Base-by-base conservation (phyloP, 306 rosid genomes). In the Cotoneaster glaucophyllus region DNA sequence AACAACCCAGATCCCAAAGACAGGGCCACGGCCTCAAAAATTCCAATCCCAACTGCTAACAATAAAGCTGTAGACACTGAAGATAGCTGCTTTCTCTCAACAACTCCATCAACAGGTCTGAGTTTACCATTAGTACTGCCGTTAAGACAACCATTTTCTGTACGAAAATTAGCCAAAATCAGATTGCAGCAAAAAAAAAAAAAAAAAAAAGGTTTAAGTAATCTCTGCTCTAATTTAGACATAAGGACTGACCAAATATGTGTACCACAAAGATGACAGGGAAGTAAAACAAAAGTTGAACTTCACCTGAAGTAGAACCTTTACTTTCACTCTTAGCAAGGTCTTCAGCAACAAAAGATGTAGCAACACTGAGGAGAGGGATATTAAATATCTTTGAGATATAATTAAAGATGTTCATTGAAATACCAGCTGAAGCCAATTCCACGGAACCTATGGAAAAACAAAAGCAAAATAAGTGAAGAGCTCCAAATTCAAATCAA, bases 281-380 rank as follows among this genome's bases (percentile, higher is more conserved):
- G 64, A 54, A 28, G 26, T 21, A 56, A 59, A 44, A 11, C 26
- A 58, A 28, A 73, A 43, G 39, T 14, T 69, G 13, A 57, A 78
- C 69, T 65, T 67, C 62, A 91, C 98, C 98, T 88, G 93, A 85
- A 84, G 76, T 39, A 81, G 94, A 81, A 50, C 66, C 73, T 57
- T 78, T 68, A 61, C 50, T 58, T 68, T 85, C 83, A 79, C 71
- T 31, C 74, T 89, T 92, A 32, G 97, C 87, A 68, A 95, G 79
- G 83, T 95, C 99, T 78, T 95, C 93, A 44, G 97, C 99, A 73
- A 95, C 99, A 74, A 95, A 95, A 70, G 99, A 92, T 64, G 99
- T 92, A 43, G 99, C 89, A 67, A 95, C 89, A 77, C 99, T 89
- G 32, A 95, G 92, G 64, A 95, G 93, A 48, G 99, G 99, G 74